These are phyloP conservation scores for Pestalotiopsis sp. DNA, from an alignment of 2,329 filamentous ascomycete species.

Conservation along the genomic window DNA sequence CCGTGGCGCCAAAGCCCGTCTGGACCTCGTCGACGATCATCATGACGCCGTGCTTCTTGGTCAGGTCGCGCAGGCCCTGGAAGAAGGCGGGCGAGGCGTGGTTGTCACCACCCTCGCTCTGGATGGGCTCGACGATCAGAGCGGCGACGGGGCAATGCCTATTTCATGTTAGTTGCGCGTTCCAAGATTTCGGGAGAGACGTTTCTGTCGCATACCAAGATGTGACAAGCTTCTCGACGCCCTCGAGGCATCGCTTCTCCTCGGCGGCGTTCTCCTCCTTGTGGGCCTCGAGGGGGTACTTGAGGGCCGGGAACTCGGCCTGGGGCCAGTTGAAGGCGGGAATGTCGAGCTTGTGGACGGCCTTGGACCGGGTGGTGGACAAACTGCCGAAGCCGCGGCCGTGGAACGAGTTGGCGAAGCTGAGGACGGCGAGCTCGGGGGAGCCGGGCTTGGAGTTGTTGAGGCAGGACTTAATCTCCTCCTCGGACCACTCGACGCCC, in stretches of 20 bases:
- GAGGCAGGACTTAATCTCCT: slow-evolving; percentile 77
- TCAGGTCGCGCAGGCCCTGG: slow-evolving; percentile 78
- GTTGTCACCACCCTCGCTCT: slow-evolving; percentile 94
- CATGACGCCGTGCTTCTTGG: slow-evolving; percentile 74
- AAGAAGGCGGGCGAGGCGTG: slow-evolving; percentile 89
- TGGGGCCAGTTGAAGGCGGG: slow-evolving; percentile 95
- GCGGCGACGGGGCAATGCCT: slow-evolving; percentile 81
- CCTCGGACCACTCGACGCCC: slow-evolving; percentile 74
- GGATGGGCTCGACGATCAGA: slow-evolving; percentile 85
- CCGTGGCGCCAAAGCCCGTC: slow-evolving; percentile 82
- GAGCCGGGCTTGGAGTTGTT: slow-evolving; percentile 77
- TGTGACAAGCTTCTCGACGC: slow-evolving; percentile 78
- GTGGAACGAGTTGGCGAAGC: slow-evolving; percentile 88
- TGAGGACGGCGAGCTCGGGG: slow-evolving; percentile 81
- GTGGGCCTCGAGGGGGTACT: slow-evolving; percentile 83
- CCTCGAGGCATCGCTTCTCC: slow-evolving; percentile 78
- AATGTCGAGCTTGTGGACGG: slow-evolving; percentile 94
- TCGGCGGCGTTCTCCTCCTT: slow-evolving; percentile 77
- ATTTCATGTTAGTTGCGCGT: slow-evolving; percentile 35
- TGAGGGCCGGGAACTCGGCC: slow-evolving; percentile 80
- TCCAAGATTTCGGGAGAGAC: not conserved
- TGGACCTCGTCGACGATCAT: slow-evolving; percentile 95
- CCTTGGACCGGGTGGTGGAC: slow-evolving; percentile 87
- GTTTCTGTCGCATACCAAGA: not conserved
- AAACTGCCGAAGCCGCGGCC: slow-evolving; percentile 86